Percentiles rank a stretch among this genome's conserved stretches.
phyloP scores from a whole-genome alignment of 371 early-diverging fungal genomes.

The Globomyces sp. region DNA sequence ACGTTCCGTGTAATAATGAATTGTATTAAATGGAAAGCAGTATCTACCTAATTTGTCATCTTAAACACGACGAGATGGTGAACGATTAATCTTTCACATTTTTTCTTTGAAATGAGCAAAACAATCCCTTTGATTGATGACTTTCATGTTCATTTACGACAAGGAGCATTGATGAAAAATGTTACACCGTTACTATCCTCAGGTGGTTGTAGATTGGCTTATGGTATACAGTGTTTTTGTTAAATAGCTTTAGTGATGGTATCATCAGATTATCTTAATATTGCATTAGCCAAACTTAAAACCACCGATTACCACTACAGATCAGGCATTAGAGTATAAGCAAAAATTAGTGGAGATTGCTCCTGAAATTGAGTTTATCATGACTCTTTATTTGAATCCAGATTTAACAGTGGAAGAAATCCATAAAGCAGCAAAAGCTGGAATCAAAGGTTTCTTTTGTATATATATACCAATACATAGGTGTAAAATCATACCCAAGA shows the following conservation, averaged over 20 bases:
- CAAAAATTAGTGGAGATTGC: conserved; percentile 75
- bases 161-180: conserved; percentile 79
- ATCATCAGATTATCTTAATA: conserved; percentile 19
- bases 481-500: conserved; percentile 95
- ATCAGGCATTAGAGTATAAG: conserved; percentile 84
- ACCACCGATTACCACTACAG: conserved; percentile 86
- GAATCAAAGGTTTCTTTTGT: conserved; percentile 59
- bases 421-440: conserved; percentile 77
- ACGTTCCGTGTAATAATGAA: no score
- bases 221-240: conserved; percentile 54
- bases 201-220: conserved; percentile 86
- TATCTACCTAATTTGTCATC: no score
- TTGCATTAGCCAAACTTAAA: conserved; percentile 80
- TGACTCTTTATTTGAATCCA: conserved; percentile 91
- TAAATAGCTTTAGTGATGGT: conserved; percentile 55
- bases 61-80: no score
- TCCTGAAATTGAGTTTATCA: conserved; percentile 82
- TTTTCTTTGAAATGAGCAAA: neutral
- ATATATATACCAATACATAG: no score
- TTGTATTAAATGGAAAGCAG: no score
- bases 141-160: conserved; percentile 91
- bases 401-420: conserved; percentile 90
- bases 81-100: no score
- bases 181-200: conserved; percentile 78
- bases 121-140: conserved; percentile 77